These are phyloP conservation scores for Brassica napus DNA, from an alignment of 345 rosid genomes.

Conservation along the genomic window DNA sequence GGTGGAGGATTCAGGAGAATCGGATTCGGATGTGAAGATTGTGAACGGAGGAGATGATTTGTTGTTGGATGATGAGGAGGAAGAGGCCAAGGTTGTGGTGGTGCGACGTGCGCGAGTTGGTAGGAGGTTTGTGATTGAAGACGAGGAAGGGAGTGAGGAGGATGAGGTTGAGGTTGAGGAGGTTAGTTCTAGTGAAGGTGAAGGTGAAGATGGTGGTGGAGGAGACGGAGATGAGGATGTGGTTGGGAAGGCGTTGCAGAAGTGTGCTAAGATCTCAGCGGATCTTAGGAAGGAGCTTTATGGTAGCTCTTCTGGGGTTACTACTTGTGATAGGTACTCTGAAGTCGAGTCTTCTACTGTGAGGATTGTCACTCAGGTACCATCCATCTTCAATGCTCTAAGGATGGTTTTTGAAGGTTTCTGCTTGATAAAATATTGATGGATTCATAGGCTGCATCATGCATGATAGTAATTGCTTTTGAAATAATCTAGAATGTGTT, in stretches of 20 bases:
- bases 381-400: neutral
- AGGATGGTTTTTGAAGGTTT: constrained; percentile 4
- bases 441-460: neutral
- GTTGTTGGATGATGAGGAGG: constrained; percentile 46
- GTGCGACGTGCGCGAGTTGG: constrained; percentile 45
- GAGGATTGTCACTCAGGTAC: constrained; percentile 87
- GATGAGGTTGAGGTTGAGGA: constrained; percentile 50
- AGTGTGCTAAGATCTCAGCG: constrained; percentile 78
- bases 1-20: constrained; percentile 37
- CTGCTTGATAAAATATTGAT: neutral
- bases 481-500: constrained; percentile 3
- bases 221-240: constrained; percentile 67
- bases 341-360: constrained; percentile 84
- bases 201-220: constrained; percentile 15
- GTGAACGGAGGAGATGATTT: constrained; percentile 40
- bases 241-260: constrained; percentile 84
- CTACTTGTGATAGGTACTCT: constrained; percentile 70
- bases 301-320: constrained; percentile 54
- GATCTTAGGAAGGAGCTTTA: constrained; percentile 77
- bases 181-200: constrained; percentile 55
- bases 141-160: constrained; percentile 56
- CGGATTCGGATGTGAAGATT: constrained; percentile 41
- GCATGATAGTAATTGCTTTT: constrained; percentile 8
- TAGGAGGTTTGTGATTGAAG: constrained; percentile 77
- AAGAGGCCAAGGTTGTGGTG: constrained; percentile 39